phyloP scores from a whole-genome alignment of 148 eudicot species.

The Fallopia convolvulus region DNA sequence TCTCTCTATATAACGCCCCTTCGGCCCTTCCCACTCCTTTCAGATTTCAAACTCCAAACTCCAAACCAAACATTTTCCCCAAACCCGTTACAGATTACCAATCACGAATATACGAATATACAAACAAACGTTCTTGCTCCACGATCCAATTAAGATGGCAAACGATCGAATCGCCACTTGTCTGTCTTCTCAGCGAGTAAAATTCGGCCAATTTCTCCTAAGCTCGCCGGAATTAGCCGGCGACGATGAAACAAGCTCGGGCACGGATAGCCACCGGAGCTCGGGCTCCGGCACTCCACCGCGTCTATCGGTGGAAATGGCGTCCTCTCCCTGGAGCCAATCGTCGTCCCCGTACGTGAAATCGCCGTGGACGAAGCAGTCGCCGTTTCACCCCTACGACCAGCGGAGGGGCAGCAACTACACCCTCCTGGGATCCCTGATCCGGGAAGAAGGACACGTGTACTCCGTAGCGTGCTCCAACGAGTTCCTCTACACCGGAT shows the following conservation, averaged over 20 bases:
- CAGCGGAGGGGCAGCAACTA: slow-evolving; percentile 11
- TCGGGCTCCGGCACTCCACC: not conserved
- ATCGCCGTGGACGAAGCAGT: slow-evolving; percentile 14
- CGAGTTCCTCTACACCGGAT: slow-evolving; percentile 34
- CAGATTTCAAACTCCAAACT: not conserved
- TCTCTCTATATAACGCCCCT: not conserved
- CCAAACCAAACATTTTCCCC: not conserved
- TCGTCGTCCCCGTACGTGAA: slow-evolving; percentile 5
- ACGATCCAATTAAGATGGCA: not conserved
- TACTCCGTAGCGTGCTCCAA: slow-evolving; percentile 29
- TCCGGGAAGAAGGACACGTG: slow-evolving; percentile 45
- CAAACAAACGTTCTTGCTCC: not conserved
- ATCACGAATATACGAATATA: too few relatives aligned
- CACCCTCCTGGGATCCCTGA: slow-evolving; percentile 24
- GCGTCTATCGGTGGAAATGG: not conserved
- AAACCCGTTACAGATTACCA: too few relatives aligned
- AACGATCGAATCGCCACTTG: not conserved
- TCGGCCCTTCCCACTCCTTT: not conserved
- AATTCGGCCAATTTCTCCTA: not conserved
- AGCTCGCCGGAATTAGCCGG: not conserved
- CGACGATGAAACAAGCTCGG: not conserved
- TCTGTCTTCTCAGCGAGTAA: not conserved
- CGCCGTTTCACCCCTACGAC: slow-evolving; percentile 12
- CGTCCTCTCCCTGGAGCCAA: not conserved
- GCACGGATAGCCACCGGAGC: slow-evolving; percentile 2